Base-by-base conservation (phyloP, 345 rosid species). In the Aquilaria malaccensis region DNA sequence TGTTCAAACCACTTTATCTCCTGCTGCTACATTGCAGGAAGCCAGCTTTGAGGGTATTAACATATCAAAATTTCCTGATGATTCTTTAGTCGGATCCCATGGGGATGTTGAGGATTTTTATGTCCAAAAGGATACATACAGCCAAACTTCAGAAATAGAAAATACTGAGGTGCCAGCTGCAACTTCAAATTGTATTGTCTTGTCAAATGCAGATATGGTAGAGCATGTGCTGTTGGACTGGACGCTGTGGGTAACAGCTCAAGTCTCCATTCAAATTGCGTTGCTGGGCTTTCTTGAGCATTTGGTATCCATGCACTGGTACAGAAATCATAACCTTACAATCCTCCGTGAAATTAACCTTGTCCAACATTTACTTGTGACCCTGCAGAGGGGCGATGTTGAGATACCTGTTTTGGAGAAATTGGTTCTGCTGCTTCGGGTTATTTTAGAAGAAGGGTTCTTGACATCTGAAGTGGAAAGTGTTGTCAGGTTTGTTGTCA, bases 281-380 rank as follows among this genome's bases (percentile, higher is more conserved):
- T 80, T 95, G 61, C 83, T 95, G 60, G 88, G 94, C 50, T 95
- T 95, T 79, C 94, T 95, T 70, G 99, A 95, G 80, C 90, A 95
- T 75, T 83, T 95, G 63, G 99, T 95, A 58, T 95, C 99, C 53
- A 95, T 91, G 99, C 95, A 95, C 71, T 91, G 99, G 97, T 95
- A 95, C 72, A 82, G 99, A 79, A 90, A 82, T 77, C 99, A 95
- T 78, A 95, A 95, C 81, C 96, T 95, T 59, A 88, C 97, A 6
- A 79, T 91, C 73, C 81, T 95, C 65, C 96, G 97, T 12, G 86
- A 83, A 76, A 91, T 95, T 66, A 91, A 91, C 67, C 91, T 95
- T 75, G 99, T 95, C 60, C 96, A 95, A 64, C 99, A 91, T 81
- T 77, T 91, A 72, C 68, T 95, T 63, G 97, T 91, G 71, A 95